Percentiles rank a stretch among this genome's conserved stretches.
Conservation (phyloP, 176 grass and related monocot genomes). For the Lolium multiflorum region DNA sequence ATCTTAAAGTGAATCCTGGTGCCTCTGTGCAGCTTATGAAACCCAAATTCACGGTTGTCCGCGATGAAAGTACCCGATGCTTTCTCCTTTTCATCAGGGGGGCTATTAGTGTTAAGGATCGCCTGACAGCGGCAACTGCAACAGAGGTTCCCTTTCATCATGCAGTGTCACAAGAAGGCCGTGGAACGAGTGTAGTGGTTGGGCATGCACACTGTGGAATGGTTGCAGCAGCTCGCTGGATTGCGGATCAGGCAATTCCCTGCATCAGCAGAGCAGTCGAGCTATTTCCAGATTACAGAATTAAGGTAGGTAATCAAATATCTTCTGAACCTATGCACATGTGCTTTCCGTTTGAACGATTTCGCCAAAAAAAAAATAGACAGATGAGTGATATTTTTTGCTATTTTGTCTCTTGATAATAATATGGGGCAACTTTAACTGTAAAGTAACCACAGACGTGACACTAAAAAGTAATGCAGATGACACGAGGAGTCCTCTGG, state of each 20-base stretch:
- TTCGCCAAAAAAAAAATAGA: neutral
- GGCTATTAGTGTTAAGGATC: constrained; percentile 66
- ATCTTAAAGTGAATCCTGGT: neutral
- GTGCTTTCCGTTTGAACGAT: neutral
- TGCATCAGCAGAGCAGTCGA: constrained; percentile 58
- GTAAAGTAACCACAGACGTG: neutral
- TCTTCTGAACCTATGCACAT: neutral
- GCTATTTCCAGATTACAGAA: constrained; percentile 60
- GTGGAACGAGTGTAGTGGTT: constrained; percentile 47
- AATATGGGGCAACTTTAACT: neutral
- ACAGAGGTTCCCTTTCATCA: constrained; percentile 80
- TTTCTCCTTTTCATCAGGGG: constrained; percentile 81
- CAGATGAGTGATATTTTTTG: neutral
- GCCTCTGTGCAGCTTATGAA: constrained; percentile 74
- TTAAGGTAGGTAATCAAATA: constrained; percentile 58
- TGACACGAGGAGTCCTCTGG: neutral
- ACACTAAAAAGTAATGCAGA: neutral
- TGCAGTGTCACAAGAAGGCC: constrained; percentile 53
- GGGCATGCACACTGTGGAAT: constrained; percentile 85
- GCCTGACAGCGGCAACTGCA: constrained; percentile 65
- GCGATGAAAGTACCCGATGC: constrained; percentile 57
- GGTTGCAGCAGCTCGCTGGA: constrained; percentile 81
- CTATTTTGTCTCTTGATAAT: neutral
- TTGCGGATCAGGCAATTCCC: constrained; percentile 62
- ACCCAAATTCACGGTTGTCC: constrained; percentile 70